Percentiles rank a stretch among this genome's conserved stretches.
These are phyloP conservation scores for Pestalotiopsis sp. DNA, from an alignment of 2,329 filamentous ascomycete genomes.

Conservation along the genomic window DNA sequence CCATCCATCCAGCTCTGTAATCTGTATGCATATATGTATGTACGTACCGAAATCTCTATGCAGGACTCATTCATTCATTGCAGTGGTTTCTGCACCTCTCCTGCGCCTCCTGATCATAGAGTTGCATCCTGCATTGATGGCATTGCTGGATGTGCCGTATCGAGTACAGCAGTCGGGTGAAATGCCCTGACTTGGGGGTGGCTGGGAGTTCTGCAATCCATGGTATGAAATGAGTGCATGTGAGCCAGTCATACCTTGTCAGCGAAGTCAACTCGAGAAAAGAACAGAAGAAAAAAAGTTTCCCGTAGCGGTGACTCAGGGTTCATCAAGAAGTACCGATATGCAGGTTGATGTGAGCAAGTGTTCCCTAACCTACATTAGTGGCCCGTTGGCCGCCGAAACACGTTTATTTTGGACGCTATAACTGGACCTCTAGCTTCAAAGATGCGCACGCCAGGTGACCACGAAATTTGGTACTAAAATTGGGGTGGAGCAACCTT, in stretches of 20 bases:
- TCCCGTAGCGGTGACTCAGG: conserved; percentile 10
- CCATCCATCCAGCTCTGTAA: neutral
- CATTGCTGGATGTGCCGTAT: neutral
- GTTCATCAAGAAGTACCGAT: conserved; percentile 22
- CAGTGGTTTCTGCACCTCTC: conserved; percentile 11
- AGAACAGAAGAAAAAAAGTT: neutral
- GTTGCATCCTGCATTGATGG: neutral
- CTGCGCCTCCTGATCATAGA: conserved; percentile 3
- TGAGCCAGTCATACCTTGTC: neutral
- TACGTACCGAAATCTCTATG: neutral
- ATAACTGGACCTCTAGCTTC: conserved; percentile 20
- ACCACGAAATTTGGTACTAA: conserved; percentile 23
- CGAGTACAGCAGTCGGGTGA: neutral
- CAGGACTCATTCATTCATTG: neutral
- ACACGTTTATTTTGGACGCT: conserved; percentile 30
- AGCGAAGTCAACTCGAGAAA: neutral
- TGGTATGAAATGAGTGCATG: neutral
- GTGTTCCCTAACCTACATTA: conserved; percentile 8
- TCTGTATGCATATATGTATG: neutral
- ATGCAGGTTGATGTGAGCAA: conserved; percentile 10
- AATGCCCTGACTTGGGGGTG: neutral
- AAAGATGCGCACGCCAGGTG: conserved; percentile 23
- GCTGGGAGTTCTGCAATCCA: neutral
- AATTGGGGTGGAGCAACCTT: conserved; percentile 23
- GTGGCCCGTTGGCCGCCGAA: conserved; percentile 23